phyloP scores from a whole-genome alignment of 139 green algal species.

The Micractinium conductrix region DNA sequence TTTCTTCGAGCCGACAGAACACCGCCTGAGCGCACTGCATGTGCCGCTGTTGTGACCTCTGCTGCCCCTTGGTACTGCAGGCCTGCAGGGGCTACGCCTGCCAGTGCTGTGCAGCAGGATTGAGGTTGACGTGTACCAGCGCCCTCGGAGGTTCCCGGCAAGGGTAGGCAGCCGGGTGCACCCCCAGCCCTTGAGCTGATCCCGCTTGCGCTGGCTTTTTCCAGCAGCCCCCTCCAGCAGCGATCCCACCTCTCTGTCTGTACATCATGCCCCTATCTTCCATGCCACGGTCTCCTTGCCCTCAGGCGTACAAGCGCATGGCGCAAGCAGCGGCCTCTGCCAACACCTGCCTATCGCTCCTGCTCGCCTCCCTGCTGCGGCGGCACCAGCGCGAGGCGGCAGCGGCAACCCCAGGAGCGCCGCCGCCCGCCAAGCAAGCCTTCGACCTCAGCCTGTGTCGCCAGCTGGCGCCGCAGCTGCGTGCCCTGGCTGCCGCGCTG shows the following conservation, averaged over 20 bases:
- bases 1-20: not conserved
- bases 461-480: slow-evolving; percentile 11
- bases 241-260: too few relatives aligned
- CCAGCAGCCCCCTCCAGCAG: too few relatives aligned
- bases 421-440: not conserved
- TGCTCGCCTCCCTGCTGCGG: not conserved
- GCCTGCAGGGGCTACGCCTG: not conserved
- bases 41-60: too few relatives aligned
- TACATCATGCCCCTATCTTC: too few relatives aligned
- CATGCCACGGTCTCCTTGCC: not conserved
- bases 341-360: not conserved
- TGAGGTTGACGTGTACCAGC: not conserved
- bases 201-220: too few relatives aligned
- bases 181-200: too few relatives aligned
- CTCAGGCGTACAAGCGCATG: slow-evolving; percentile 7
- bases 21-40: not conserved
- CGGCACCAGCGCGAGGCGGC: not conserved
- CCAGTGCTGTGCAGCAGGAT: not conserved
- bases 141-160: too few relatives aligned
- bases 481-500: not conserved
- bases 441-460: slow-evolving; percentile 8
- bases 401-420: too few relatives aligned
- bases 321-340: not conserved
- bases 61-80: not conserved
- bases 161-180: too few relatives aligned